A percentile compares a stretch with the other conserved stretches of the same genome.
These are phyloP conservation scores for Thalassiosira profunda DNA, from an alignment of 108 stramenopile genomes.

Conservation along the genomic window DNA sequence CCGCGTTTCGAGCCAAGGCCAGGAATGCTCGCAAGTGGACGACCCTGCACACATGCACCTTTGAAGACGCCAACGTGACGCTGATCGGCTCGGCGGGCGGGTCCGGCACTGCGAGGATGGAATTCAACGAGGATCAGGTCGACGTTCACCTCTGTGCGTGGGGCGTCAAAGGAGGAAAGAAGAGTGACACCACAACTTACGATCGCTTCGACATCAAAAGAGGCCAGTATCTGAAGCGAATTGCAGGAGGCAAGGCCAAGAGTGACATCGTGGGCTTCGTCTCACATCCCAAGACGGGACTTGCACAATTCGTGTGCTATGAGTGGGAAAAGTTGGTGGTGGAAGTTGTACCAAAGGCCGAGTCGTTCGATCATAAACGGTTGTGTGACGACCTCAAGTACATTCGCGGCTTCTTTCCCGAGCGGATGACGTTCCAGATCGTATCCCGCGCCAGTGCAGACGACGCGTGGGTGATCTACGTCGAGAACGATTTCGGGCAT, in stretches of 20 bases:
- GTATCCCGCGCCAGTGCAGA: not conserved
- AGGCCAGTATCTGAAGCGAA: constrained; percentile 4
- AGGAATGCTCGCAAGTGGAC: not conserved
- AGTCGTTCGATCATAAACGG: not conserved
- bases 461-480: constrained; percentile 14
- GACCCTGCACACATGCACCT: constrained; percentile 4
- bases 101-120: constrained; percentile 17
- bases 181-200: constrained; percentile 27
- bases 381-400: constrained; percentile 10
- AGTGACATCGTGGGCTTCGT: constrained; percentile 28
- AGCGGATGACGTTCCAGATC: constrained; percentile 17
- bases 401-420: constrained; percentile 6
- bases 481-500: constrained; percentile 13
- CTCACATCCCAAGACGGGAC: not conserved
- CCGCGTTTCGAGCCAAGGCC: constrained; percentile 1
- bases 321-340: constrained; percentile 8
- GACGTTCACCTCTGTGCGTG: constrained; percentile 23
- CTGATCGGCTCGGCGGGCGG: constrained; percentile 25
- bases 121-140: constrained; percentile 13
- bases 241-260: constrained; percentile 11
- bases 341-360: constrained; percentile 8
- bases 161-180: not conserved
- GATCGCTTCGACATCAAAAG: constrained; percentile 17
- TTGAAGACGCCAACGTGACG: constrained; percentile 24
- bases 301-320: constrained; percentile 20